Conservation (phyloP, 805 yeast genomes). For the Maudiozyma pseudohumilis region DNA sequence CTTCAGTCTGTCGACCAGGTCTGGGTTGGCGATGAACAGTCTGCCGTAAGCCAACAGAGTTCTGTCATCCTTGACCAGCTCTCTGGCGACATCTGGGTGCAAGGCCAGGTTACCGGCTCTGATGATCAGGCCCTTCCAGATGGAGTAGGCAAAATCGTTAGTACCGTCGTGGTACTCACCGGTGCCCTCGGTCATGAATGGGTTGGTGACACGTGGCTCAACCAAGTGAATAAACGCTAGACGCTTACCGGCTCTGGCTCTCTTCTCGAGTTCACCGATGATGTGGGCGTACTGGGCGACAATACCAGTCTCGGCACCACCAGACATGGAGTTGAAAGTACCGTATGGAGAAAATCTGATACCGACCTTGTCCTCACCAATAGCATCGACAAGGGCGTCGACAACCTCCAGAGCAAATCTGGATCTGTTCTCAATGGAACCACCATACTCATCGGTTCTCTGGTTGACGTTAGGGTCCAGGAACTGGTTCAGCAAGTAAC, state of each 20-base stretch:
- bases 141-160: slow-evolving; percentile 31
- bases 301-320: slow-evolving; percentile 23
- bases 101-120: slow-evolving; percentile 31
- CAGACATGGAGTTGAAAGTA: slow-evolving; percentile 31
- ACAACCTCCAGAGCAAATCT: slow-evolving; percentile 37
- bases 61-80: slow-evolving; percentile 30
- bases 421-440: slow-evolving; percentile 40
- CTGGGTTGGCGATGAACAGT: slow-evolving; percentile 44
- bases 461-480: slow-evolving; percentile 38
- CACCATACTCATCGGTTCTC: slow-evolving; percentile 45
- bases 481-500: slow-evolving; percentile 49
- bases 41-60: slow-evolving; percentile 40
- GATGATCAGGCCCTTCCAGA: slow-evolving; percentile 37
- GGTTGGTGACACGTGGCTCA: slow-evolving; percentile 34
- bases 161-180: slow-evolving; percentile 21
- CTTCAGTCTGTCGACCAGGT: slow-evolving; percentile 35
- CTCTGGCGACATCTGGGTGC: slow-evolving; percentile 20
- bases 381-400: slow-evolving; percentile 38
- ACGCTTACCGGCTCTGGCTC: slow-evolving; percentile 24
- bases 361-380: slow-evolving; percentile 42
- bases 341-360: slow-evolving; percentile 37
- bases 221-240: slow-evolving; percentile 34
- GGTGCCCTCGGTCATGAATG: slow-evolving; percentile 10
- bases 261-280: slow-evolving; percentile 30
- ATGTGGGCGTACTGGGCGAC: slow-evolving; percentile 31